Evolutionary conservation across 2,329 filamentous ascomycete species (phyloP).

Genomic region (Aspergillus sp.): DNA sequence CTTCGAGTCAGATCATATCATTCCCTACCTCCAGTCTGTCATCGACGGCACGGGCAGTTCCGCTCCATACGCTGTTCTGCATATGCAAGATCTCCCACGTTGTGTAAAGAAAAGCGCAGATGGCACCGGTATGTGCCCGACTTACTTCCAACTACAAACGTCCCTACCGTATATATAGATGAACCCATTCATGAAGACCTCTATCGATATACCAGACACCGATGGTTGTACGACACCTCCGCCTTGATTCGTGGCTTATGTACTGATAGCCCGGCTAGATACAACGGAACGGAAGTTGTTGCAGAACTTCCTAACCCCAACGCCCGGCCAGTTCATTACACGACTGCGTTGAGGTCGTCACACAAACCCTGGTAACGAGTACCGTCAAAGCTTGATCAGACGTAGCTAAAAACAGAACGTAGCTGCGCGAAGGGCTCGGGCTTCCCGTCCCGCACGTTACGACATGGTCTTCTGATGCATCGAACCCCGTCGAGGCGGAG

Average conservation of each 20-base stretch:
- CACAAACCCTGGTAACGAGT: constrained; percentile 19
- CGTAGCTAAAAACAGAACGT: not conserved
- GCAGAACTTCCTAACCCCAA: constrained; percentile 29
- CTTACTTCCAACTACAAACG: no score
- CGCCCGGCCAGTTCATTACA: constrained; percentile 19
- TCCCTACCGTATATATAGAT: no score
- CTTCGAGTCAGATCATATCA: no score
- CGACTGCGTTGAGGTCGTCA: constrained; percentile 25
- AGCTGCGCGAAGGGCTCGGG: constrained; percentile 20
- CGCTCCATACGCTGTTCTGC: no score
- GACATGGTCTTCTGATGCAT: constrained; percentile 18
- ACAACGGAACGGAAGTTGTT: constrained; percentile 26
- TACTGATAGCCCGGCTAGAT: constrained; percentile 9
- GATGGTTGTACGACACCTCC: not conserved
- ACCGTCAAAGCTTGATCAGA: no score
- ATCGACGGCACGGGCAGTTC: no score
- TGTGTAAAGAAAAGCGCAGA: no score
- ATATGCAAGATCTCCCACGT: no score
- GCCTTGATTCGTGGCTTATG: not conserved
- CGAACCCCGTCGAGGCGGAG: constrained; percentile 17
- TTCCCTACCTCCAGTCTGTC: no score
- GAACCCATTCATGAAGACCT: not conserved
- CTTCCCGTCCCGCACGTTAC: constrained; percentile 17
- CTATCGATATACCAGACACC: not conserved
- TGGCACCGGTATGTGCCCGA: no score